Evolutionary conservation across 2,329 filamentous ascomycete genomes (phyloP).

Genomic region (Aspergillus flavus): DNA sequence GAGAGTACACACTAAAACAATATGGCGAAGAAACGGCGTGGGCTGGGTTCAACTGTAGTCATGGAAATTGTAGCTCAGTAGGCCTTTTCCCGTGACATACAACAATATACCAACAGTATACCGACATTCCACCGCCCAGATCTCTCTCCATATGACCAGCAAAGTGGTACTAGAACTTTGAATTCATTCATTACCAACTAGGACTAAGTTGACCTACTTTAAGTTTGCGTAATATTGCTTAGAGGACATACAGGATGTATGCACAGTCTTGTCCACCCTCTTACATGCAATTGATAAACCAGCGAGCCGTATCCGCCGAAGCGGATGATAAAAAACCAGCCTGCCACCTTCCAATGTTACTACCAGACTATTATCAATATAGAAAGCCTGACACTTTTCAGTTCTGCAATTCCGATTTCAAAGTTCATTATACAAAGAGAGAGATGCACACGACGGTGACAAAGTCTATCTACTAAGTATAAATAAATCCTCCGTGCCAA

Average conservation of each 20-base stretch:
- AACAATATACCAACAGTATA: neutral
- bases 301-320: neutral
- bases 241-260: neutral
- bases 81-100: neutral
- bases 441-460: neutral
- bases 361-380: neutral
- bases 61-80: neutral
- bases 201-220: neutral
- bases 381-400: neutral
- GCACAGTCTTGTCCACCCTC: neutral
- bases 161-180: neutral
- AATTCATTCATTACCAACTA: neutral
- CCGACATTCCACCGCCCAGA: neutral
- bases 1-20: neutral
- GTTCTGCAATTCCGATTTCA: neutral
- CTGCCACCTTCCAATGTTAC: neutral
- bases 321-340: neutral
- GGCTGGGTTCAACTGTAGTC: neutral
- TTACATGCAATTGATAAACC: neutral
- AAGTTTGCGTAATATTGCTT: neutral
- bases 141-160: neutral
- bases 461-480: neutral
- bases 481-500: neutral
- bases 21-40: neutral
- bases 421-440: neutral